These are phyloP conservation scores for Cystobasidium onofrii DNA, from an alignment of 768 basidiomycete species.

Conservation along the genomic window DNA sequence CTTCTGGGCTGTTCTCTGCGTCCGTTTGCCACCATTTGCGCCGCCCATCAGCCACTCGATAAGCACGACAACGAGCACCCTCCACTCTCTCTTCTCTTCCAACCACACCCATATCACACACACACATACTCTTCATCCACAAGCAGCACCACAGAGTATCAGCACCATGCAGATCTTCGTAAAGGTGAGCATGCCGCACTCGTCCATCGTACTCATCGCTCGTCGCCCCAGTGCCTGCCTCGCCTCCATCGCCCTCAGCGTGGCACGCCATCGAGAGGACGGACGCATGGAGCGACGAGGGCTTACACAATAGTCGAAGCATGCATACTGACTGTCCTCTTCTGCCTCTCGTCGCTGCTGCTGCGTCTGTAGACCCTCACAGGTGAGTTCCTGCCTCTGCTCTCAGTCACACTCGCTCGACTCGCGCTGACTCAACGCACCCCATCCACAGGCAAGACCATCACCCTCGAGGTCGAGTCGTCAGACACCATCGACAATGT, in stretches of 20 bases:
- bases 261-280: no score
- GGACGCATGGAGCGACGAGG: background rate
- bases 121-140: no score
- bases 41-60: background rate
- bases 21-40: background rate
- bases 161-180: slow-evolving; percentile 11
- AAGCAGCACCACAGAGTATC: background rate
- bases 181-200: background rate
- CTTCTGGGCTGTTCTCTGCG: background rate
- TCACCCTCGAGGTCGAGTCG: slow-evolving; percentile 83
- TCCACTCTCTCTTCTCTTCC: background rate
- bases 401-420: background rate
- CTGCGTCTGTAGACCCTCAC: slow-evolving; percentile 29
- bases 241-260: background rate
- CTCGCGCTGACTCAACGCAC: slow-evolving; percentile 12
- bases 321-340: slow-evolving; percentile 3
- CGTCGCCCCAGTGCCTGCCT: background rate
- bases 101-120: background rate
- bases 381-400: background rate
- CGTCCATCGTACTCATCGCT: background rate
- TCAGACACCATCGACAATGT: slow-evolving; percentile 90
- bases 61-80: background rate
- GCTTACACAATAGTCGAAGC: background rate
- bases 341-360: background rate
- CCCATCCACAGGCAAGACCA: slow-evolving; percentile 53